Base-by-base conservation (phyloP, 345 rosid genomes). In the Syzygium aromaticum region DNA sequence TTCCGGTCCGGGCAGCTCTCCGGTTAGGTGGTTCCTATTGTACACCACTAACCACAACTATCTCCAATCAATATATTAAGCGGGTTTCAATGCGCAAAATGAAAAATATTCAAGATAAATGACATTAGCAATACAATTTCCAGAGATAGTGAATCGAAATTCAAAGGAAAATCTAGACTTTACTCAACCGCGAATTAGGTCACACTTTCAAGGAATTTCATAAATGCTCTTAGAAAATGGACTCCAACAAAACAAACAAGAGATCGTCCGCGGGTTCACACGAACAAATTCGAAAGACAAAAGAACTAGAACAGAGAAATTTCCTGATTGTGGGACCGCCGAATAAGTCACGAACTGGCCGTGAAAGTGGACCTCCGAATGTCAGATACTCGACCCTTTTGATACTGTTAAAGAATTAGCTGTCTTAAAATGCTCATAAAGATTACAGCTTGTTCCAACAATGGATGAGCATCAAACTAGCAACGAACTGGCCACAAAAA, bases 291-390 rank as follows among this genome's bases (percentile, higher is more conserved):
- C 5, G 59, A 3, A 54, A 54, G 19, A 54, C 57, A 54, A 21
- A 8, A 21, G 57, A 54, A 54, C 11, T 54, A 54, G 57, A 21
- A 54, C 25, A 54, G 2, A 54, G 57, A 54, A 3, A 54, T 54
- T 54, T 54, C 57, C 2, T 0, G 0, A 54, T 54, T 54, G 59
- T 54, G 19, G 59, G 27, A 54, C 4, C 0, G 11, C 0, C 2
- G 11, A 0, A 8, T 54, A 54, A 25, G 11, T 54, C 59, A 21
- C 0, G 5, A 54, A 54, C 0, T 2, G 0, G 4, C 59, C 59
- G 22, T 21, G 25, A 54, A 54, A 54, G 59, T 7, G 57, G 8
- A 54, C 25, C 11, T 54, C 1, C 2, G 11, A 54, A 21, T 54
- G 22, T 21, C 27, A 54, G 0, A 54, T 54, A 21, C 2, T 10